Conservation (phyloP, 768 basidiomycete species). For the Rhodosporidiobolus odoratus region DNA sequence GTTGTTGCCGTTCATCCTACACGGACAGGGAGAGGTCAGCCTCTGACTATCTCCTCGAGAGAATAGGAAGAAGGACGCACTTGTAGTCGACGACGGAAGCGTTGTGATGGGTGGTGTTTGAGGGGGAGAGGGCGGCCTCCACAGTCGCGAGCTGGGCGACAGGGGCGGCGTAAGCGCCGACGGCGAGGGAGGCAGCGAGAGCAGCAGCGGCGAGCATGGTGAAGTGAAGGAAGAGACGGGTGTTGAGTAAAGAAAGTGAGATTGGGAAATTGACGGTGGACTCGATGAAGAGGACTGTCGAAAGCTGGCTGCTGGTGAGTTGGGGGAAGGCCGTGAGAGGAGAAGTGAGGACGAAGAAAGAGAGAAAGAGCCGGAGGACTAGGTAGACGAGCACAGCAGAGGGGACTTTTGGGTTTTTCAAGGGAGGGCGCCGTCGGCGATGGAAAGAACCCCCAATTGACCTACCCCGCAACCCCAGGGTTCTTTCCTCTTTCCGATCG, state of each 20-base stretch:
- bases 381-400: too few relatives aligned
- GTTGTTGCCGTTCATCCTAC: constrained; percentile 57
- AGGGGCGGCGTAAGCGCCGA: constrained; percentile 46
- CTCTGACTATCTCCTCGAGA: too few relatives aligned
- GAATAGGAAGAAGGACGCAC: neutral
- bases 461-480: too few relatives aligned
- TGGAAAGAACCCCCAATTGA: too few relatives aligned
- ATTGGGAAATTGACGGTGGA: neutral
- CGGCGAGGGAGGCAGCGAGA: constrained; percentile 34
- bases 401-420: neutral
- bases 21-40: neutral
- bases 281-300: neutral
- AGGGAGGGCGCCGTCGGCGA: neutral
- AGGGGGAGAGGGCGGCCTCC: constrained; percentile 20
- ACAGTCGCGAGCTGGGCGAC: constrained; percentile 41
- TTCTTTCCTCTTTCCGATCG: too few relatives aligned
- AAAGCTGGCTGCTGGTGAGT: neutral
- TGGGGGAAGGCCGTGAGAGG: neutral
- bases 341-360: neutral
- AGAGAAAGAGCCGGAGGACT: neutral
- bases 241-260: neutral
- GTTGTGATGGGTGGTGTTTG: constrained; percentile 24
- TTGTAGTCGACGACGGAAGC: constrained; percentile 16
- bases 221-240: constrained; percentile 9
- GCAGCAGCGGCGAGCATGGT: constrained; percentile 30